Evolutionary conservation across 2,329 filamentous ascomycete species (phyloP), one percentile per base, ranked within the genome.

Genomic region (Aureobasidium melanogenum): DNA sequence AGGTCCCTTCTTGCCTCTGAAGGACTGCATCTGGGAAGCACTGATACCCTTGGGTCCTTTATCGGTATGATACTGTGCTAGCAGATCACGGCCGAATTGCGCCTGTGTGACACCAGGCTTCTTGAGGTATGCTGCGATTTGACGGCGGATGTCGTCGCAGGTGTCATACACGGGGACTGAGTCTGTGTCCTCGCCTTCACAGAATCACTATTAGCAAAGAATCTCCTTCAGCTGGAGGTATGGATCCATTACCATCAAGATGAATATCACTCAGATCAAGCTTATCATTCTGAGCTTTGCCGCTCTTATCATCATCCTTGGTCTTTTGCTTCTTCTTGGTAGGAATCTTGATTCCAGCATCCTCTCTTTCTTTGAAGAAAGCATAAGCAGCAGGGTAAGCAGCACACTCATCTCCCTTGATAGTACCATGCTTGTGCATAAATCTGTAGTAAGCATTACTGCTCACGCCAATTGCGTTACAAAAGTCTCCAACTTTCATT

Each of bases 101-200:
- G 82, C 79, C 67, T 83, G 77, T 0, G 78, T 83, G 52, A 83
- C 72, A 47, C 73, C 73, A 0, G 76, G 73, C 43, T 77, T 73
- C 17, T 70, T 68, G 14, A 85, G 72, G 63, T 81, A 72, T 1
- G 76, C 76, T 28, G 74, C 75, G 66, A 85, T 83, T 73, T 85
- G 84, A 68, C 75, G 77, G 52, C 83, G 79, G 15, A 85, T 68
- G 55, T 82, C 80, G 64, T 85, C 79, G 70, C 82, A 85, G 3
- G 79, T 81, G 64, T 85, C 82, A 66, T 74, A 85, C 28, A 86
- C 71, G 0, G 72, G 70, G 6, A 85, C 81, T 0, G 61, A 66
- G 32, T 75, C 73, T 0, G 70, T 67, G 0, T 75, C 76, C 68
- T 86, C 82, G 15, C 79, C 77, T 0, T 36, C 1, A 50, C 10